Evolutionary conservation across 768 basidiomycete species (phyloP).

Genomic region (Phlebiopsis gigantea): DNA sequence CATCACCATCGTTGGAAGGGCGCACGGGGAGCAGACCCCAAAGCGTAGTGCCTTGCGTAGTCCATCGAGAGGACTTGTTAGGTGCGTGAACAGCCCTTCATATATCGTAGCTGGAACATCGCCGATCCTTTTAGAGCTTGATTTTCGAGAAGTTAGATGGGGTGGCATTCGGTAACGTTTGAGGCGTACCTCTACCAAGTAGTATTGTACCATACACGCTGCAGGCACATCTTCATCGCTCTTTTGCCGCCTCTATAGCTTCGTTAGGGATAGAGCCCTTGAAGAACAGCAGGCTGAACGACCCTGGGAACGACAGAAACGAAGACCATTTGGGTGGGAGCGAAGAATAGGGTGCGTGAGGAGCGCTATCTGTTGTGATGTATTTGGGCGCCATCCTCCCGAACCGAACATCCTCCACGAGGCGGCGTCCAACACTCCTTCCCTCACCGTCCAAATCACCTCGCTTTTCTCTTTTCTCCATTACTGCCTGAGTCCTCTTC

Average conservation of each 20-base stretch:
- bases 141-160: not conserved
- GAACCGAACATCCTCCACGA: conserved; percentile 4
- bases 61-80: not conserved
- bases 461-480: not conserved
- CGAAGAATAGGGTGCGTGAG: not conserved
- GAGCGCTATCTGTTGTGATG: conserved; percentile 6
- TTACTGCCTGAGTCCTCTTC: not conserved
- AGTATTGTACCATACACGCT: not conserved
- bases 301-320: not conserved
- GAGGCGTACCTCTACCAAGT: not conserved
- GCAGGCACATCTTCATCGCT: not conserved
- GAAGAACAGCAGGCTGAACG: not conserved
- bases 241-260: not conserved
- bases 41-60: not conserved
- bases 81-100: not conserved
- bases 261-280: not conserved
- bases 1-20: not conserved
- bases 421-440: conserved; percentile 1
- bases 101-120: not conserved
- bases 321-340: no score
- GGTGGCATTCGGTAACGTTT: not conserved
- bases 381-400: conserved; percentile 8
- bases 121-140: not conserved
- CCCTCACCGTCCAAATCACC: not conserved
- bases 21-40: not conserved